A percentile compares a stretch with the other conserved stretches of the same genome.
Evolutionary conservation across 768 basidiomycete species (phyloP).

Genomic region (Leccinum rimulosum): DNA sequence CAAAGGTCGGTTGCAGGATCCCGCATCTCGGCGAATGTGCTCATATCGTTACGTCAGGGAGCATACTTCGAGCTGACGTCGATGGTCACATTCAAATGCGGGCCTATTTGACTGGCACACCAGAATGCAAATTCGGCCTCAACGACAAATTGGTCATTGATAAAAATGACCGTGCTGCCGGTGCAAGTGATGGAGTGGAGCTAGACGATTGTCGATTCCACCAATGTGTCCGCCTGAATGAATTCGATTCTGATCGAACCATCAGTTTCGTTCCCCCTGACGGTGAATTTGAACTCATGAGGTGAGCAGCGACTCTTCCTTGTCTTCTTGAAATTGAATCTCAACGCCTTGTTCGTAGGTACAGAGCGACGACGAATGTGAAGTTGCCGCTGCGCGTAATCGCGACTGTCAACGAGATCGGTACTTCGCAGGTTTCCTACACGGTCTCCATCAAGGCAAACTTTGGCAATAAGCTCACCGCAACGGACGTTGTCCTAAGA

Average conservation of each 20-base stretch:
- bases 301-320: slow-evolving; percentile 43
- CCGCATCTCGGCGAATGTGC: background rate
- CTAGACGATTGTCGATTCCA: slow-evolving; percentile 98
- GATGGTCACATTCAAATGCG: slow-evolving; percentile 99
- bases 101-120: slow-evolving; percentile 93
- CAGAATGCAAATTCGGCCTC: slow-evolving; percentile 98
- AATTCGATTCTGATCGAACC: slow-evolving; percentile 90
- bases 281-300: slow-evolving; percentile 98
- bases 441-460: slow-evolving; percentile 83
- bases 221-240: slow-evolving; percentile 93
- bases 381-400: slow-evolving; percentile 90
- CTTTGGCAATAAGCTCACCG: slow-evolving; percentile 89
- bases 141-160: slow-evolving; percentile 98
- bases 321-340: slow-evolving; percentile 1
- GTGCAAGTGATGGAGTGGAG: slow-evolving; percentile 75
- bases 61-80: slow-evolving; percentile 90
- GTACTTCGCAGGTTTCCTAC: slow-evolving; percentile 90
- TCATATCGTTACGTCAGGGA: slow-evolving; percentile 49
- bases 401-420: slow-evolving; percentile 89
- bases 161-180: slow-evolving; percentile 60
- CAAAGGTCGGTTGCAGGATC: slow-evolving; percentile 51
- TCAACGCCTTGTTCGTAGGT: slow-evolving; percentile 46
- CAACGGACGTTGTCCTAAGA: slow-evolving; percentile 86
- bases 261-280: slow-evolving; percentile 99
- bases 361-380: slow-evolving; percentile 93